Evolutionary conservation across 2,329 filamentous ascomycete species (phyloP).

Genomic region (Triangularia verruculosa): DNA sequence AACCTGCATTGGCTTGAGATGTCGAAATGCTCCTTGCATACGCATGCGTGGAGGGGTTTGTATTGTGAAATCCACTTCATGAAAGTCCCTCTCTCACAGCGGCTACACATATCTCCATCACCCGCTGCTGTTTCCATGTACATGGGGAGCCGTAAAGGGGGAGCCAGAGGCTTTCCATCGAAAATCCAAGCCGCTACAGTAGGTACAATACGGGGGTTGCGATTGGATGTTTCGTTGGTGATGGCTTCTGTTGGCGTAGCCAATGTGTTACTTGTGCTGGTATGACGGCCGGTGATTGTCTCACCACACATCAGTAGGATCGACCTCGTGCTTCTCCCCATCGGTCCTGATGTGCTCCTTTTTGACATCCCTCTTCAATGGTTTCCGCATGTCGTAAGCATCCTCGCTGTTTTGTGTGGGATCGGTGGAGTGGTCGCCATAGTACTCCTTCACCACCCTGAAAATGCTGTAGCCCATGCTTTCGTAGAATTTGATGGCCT

Average conservation of each 20-base stretch:
- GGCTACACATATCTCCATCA: neutral
- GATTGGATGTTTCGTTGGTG: neutral
- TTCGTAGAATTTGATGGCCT: conserved; percentile 85
- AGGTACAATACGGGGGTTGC: neutral
- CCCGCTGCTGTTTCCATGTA: neutral
- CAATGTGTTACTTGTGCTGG: no score
- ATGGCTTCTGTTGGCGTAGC: neutral
- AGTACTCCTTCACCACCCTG: conserved; percentile 85
- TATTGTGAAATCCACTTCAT: neutral
- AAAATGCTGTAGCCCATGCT: conserved; percentile 91
- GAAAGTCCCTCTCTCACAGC: neutral
- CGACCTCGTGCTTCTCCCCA: conserved; percentile 74
- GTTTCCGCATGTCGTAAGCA: conserved; percentile 96
- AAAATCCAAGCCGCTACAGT: neutral
- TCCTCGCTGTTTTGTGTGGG: conserved; percentile 69
- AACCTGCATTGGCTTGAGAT: neutral
- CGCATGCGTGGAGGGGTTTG: neutral
- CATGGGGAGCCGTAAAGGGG: neutral
- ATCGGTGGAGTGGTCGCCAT: conserved; percentile 75
- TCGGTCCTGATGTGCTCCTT: conserved; percentile 74
- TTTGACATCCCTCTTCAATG: conserved; percentile 75
- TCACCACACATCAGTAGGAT: conserved; percentile 84
- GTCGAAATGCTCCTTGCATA: neutral
- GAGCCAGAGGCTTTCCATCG: neutral
- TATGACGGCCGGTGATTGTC: neutral